Base-by-base conservation (phyloP, 331 rosid species). In the Quercus tomentella region DNA sequence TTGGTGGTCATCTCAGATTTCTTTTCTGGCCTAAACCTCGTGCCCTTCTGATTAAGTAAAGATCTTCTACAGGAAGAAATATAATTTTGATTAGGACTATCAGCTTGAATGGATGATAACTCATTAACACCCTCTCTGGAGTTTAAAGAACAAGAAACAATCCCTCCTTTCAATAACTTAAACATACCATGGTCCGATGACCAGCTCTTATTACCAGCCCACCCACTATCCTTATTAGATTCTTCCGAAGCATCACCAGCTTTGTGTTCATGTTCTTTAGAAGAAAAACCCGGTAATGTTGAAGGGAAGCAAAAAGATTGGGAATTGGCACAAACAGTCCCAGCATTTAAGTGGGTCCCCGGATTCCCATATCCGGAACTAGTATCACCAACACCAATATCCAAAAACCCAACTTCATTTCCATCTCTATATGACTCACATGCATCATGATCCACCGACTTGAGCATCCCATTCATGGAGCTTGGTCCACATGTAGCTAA, bases 221-320 rank as follows among this genome's bases (percentile, higher is more conserved):
- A 76, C 69, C 67, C 77, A 56, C 77, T 80, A 82, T 88, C 89
- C 55, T 84, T 84, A 74, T 87, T 75, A 75, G 90, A 79, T 79
- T 83, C 87, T 83, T 87, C 90, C 35, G 54, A 3, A 81, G 85
- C 87, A 76, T 85, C 87, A 76, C 80, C 81, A 72, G 71, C 82
- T 74, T 80, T 80, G 63, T 41, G 20, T 52, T 60, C 76, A 70
- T 77, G 74, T 80, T 82, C 89, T 30, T 82, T 62, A 58, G 63
- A 63, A 17, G 84, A 74, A 83, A 85, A 79, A 70, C 87, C 96
- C 2, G 85, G 79, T 81, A 95, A 66, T 71, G 92, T 87, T 22
- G 99, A 95, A 69, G 91, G 99, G 88, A 93, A 95, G 88, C 99
- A 95, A 81, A 95, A 90, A 3, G 85, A 81, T 52, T 70, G 86